Base-by-base conservation (phyloP, 1,284 basidiomycete genomes). In the Schizopora paradoxa region DNA sequence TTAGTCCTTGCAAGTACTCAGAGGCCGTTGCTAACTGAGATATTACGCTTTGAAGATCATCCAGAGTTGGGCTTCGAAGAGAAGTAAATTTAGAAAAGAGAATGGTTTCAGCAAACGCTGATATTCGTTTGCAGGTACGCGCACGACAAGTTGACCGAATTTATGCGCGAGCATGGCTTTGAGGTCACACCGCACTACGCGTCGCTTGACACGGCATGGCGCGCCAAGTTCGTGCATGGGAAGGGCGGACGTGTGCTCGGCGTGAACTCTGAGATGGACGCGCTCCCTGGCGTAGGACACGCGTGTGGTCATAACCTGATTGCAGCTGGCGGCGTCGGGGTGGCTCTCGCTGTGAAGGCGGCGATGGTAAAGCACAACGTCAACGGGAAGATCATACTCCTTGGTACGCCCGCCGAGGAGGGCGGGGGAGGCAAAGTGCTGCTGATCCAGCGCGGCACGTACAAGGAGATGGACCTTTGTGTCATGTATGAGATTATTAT, bases 371-470 rank as follows among this genome's bases (percentile, higher is more conserved):
- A 75, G 46, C 73, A 79, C 56, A 59, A 75, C 42, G 72, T 87
- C 5, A 51, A 72, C 0, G 86, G 84, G 2, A 80, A 72, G 47
- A 73, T 89, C n/a, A 67, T 80, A 13, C 66, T 91, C 5, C 67
- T 91, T 6, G 87, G 87, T 6, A 90, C 87, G 0, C 87, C 87
- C 23, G 87, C 82, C 0, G 87, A 91, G 56, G 87, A 90, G 63
- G 76, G 77, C 2, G 84, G 83, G 1, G 70, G 67, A 34, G 88
- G 86, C 21, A 91, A 91, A 60, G 68, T 79, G 19, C 60, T 64
- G 14, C 64, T 90, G 41, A 65, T 85, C 38, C 68, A 84, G 18
- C 62, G 68, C 23, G 85, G 80, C 5, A 82, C 74, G 1, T 88
- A 86, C 56, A 64, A 79, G 42, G 72, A 64, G 18, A 81, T 82